Conservation (phyloP, 352 stramenopile genomes). For the Phytopythium litorale region DNA sequence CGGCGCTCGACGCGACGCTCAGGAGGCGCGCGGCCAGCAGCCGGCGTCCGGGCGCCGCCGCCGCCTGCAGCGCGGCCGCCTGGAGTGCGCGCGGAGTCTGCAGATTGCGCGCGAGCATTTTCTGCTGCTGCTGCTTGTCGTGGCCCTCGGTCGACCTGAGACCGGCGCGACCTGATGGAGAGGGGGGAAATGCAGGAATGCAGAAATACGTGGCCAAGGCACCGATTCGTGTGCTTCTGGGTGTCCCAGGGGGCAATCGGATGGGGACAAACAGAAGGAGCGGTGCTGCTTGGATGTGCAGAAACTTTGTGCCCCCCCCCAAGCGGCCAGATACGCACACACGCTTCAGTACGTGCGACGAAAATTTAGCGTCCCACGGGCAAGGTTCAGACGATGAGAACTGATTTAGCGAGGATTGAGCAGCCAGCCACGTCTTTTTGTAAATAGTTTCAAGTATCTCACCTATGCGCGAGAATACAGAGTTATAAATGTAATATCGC, state of each 20-base stretch:
- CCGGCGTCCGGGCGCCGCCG: slow-evolving; percentile 17
- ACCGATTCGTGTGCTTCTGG: background rate
- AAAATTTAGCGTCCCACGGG: no score
- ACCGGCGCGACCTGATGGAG: background rate
- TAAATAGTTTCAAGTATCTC: background rate
- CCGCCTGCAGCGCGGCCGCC: slow-evolving; percentile 10
- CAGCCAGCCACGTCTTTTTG: background rate
- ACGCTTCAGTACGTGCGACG: background rate
- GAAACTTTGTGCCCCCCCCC: background rate
- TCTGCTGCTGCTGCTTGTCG: background rate
- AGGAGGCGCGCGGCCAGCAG: slow-evolving; percentile 10
- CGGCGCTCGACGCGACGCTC: background rate
- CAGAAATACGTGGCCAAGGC: background rate
- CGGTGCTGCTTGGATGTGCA: slow-evolving; percentile 6
- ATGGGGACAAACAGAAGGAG: background rate
- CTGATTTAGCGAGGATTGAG: background rate
- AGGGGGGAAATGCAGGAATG: background rate
- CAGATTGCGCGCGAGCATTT: slow-evolving; percentile 33
- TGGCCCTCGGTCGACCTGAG: background rate
- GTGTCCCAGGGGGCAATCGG: no score
- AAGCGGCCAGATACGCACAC: background rate
- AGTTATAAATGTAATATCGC: background rate
- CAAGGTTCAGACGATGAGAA: no score
- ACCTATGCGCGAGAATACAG: background rate
- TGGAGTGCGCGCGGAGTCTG: slow-evolving; percentile 18